Evolutionary conservation across 2,329 filamentous ascomycete species (phyloP).

Genomic region (Tolypocladium nubicola): DNA sequence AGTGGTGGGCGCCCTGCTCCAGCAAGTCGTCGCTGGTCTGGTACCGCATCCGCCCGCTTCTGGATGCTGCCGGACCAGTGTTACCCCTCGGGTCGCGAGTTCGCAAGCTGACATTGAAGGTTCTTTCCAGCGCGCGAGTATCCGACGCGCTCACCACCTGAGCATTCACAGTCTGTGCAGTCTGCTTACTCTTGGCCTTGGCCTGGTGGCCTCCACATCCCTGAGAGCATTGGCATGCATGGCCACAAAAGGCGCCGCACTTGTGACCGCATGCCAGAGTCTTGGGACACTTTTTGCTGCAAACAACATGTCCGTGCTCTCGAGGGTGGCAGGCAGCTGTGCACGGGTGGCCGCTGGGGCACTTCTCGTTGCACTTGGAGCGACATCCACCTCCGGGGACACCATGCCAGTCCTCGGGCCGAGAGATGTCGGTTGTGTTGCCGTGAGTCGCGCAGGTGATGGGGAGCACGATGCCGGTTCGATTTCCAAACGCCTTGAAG

Average conservation of each 20-base stretch:
- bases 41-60: neutral
- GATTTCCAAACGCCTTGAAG: conserved; percentile 26
- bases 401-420: conserved; percentile 39
- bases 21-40: neutral
- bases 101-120: no score
- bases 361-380: conserved; percentile 6
- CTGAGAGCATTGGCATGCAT: neutral
- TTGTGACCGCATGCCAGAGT: neutral
- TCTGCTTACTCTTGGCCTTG: no score
- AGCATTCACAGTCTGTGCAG: no score
- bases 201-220: neutral
- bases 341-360: conserved; percentile 12
- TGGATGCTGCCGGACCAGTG: neutral
- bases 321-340: conserved; percentile 8
- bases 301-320: no score
- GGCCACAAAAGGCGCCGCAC: neutral
- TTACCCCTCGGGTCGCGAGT: no score
- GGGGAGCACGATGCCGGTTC: conserved; percentile 36
- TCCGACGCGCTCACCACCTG: no score
- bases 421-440: conserved; percentile 36
- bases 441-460: conserved; percentile 53
- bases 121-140: no score
- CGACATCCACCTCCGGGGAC: conserved; percentile 12
- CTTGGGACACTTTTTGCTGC: neutral
- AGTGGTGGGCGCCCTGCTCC: neutral